Evolutionary conservation across 148 eudicot genomes (phyloP), one percentile per base, ranked within the genome.

Genomic region (Heliosperma pusillum): DNA sequence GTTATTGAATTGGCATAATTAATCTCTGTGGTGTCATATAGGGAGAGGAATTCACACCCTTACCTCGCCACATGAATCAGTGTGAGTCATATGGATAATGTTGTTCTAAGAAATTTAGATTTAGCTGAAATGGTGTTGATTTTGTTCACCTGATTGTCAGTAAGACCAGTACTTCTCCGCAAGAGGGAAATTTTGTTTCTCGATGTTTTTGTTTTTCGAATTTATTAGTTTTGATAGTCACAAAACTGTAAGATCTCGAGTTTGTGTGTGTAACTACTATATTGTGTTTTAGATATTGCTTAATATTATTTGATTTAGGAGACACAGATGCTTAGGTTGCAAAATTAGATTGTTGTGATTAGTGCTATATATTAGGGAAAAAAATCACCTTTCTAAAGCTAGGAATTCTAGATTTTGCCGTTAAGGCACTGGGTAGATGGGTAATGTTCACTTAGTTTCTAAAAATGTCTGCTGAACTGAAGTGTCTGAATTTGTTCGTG

Each of bases 401-500:
- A 36, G 42, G 42, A 36, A 36, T 36, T 36, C 42, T 36, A 36
- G 42, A 1, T 36, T 36, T 36, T 36, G 42, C 10, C 42, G 5
- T 1, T 33, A 0, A 33, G 36, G 36, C 36, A 33, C 36, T 33
- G 36, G 36, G 36, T 33, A 33, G 36, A 33, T 33, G 36, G 3
- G 36, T 33, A 33, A 1, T 33, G 36, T 33, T 33, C 36, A 44
- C 17, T 47, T 30, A 45, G 47, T 40, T 67, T 20, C 10, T 45
- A 12, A 68, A 52, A 45, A 12, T 67, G 3, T 68, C 21, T 44
- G 17, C 26, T 44, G 56, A 45, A 9, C 17, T 7, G 70, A 66
- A 40, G 25, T 66, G 24, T 44, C 52, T 64, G 68, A 64, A 64
- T 16, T 25, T 66, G 70, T 19, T 4, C 16, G 22, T 69, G 72